These are phyloP conservation scores for Selaginella moellendorffii DNA, from an alignment of 75 land plant genomes.

Conservation along the genomic window DNA sequence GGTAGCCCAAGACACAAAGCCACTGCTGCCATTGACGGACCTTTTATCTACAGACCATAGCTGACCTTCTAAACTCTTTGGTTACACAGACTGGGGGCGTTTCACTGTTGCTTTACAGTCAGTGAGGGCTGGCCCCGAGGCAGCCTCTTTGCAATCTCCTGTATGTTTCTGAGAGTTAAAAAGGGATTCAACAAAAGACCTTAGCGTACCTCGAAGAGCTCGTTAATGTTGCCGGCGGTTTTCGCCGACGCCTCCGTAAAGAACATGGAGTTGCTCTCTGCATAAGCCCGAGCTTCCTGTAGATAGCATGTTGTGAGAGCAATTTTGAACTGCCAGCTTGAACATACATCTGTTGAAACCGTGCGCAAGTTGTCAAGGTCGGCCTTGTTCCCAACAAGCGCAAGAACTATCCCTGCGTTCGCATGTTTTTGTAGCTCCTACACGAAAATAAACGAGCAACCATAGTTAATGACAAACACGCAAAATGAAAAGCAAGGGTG, in stretches of 20 bases:
- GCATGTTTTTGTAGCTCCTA: constrained; percentile 91
- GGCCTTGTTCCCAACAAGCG: constrained; percentile 93
- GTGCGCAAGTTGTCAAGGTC: constrained; percentile 63
- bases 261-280: constrained; percentile 92
- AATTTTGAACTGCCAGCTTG: background rate
- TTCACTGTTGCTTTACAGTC: background rate
- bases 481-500: background rate
- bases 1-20: no score
- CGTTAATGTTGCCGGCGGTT: constrained; percentile 89
- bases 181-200: background rate
- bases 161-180: background rate
- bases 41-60: no score
- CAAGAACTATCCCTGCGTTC: constrained; percentile 81
- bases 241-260: constrained; percentile 98
- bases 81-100: no score
- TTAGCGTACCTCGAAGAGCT: constrained; percentile 51
- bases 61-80: no score
- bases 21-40: no score
- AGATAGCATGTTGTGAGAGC: background rate
- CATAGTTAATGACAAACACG: constrained; percentile 1
- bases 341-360: constrained; percentile 56
- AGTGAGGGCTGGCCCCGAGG: constrained; percentile 14
- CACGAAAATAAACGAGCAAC: constrained; percentile 1
- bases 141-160: constrained; percentile 22
- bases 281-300: constrained; percentile 73